phyloP scores from a whole-genome alignment of 257 asterid species.

The Solanum sitiens region DNA sequence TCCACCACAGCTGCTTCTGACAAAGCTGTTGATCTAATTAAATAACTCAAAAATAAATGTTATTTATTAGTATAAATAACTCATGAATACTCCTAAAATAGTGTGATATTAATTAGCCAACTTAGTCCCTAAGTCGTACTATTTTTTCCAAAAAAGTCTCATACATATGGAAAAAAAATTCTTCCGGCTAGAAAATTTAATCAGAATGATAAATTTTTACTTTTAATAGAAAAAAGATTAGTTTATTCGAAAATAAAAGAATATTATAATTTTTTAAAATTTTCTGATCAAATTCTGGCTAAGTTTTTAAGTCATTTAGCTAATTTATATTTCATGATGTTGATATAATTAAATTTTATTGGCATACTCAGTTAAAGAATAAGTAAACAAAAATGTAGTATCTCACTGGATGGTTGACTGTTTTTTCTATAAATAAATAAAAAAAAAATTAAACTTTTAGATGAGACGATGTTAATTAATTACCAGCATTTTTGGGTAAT shows the following conservation, averaged over 20 bases:
- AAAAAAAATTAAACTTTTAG: too few relatives aligned
- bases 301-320: too few relatives aligned
- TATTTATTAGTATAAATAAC: too few relatives aligned
- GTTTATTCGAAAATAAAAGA: too few relatives aligned
- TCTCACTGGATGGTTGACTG: neutral
- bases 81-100: neutral
- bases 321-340: neutral
- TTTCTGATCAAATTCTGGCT: too few relatives aligned
- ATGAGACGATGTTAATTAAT: neutral
- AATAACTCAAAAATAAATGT: too few relatives aligned
- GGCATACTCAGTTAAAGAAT: neutral
- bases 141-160: neutral
- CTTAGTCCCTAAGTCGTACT: neutral
- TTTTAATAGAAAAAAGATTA: too few relatives aligned
- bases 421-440: neutral
- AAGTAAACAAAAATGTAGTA: neutral
- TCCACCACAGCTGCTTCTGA: neutral
- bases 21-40: neutral
- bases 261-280: too few relatives aligned
- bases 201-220: too few relatives aligned
- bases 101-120: neutral
- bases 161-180: neutral
- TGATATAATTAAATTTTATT: too few relatives aligned
- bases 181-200: too few relatives aligned
- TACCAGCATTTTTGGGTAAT: slow-evolving; percentile 74